Evolutionary conservation across 2,329 filamentous ascomycete species (phyloP).

Genomic region (Dactylellina leptospora): DNA sequence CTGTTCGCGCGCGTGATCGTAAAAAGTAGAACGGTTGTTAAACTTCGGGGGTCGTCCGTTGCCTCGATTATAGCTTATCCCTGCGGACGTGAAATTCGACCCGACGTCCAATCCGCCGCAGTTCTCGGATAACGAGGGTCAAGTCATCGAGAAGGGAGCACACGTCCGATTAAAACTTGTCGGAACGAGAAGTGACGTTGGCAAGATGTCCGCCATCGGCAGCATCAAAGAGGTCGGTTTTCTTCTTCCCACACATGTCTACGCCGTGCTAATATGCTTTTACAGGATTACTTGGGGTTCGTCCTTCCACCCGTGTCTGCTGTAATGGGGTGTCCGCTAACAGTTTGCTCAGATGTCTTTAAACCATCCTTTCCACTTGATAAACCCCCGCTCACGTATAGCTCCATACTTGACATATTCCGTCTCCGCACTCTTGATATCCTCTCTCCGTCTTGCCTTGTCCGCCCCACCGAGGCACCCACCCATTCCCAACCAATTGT

Average conservation of each 20-base stretch:
- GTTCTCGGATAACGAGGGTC: constrained; percentile 93
- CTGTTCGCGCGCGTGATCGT: neutral
- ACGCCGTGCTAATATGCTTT: neutral
- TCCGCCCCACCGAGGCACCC: no score
- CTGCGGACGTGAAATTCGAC: constrained; percentile 90
- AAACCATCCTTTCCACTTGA: neutral
- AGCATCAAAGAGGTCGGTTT: constrained; percentile 79
- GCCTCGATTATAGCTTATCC: constrained; percentile 75
- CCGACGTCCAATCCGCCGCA: constrained; percentile 95
- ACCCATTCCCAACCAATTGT: no score
- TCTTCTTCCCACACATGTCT: neutral
- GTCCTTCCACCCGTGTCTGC: neutral
- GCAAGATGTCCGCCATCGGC: constrained; percentile 94
- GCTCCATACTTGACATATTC: no score
- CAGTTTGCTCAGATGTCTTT: constrained; percentile 28
- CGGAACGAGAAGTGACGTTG: constrained; percentile 90
- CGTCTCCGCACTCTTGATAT: neutral
- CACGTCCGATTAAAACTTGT: constrained; percentile 94
- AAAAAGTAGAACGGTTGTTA: constrained; percentile 21
- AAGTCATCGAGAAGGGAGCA: constrained; percentile 90
- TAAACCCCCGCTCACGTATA: neutral
- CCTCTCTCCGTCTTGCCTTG: neutral
- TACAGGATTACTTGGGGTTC: constrained; percentile 51
- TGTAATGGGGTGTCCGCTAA: neutral
- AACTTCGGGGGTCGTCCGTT: constrained; percentile 56